Evolutionary conservation across 495 filamentous ascomycete genomes (phyloP), one percentile per base, ranked within the genome.

Genomic region (Penicillium diatomitis): DNA sequence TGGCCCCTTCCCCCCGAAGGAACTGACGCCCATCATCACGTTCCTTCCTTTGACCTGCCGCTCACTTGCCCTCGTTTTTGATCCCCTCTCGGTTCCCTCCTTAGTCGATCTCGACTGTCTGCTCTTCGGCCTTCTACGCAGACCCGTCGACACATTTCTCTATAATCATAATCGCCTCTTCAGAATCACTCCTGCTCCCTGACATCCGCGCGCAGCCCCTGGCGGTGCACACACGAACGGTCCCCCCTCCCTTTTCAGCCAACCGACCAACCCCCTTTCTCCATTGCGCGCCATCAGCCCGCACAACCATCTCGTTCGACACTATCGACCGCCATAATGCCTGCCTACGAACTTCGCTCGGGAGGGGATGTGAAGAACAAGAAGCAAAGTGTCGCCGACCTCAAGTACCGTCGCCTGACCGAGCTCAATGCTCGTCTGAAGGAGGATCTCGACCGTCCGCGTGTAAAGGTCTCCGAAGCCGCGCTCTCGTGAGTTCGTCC

Each of bases 331-430:
- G 8, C 41, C 58, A 77, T 63, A 44, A 76, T 77, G 67, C 58
- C 74, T 45, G 55, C 71, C 41, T 80, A 79, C 63, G 77, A 79
- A 64, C 69, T 80, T 53, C 74, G 77, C 63, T 69, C 76, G 8
- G 76, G 75, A 31, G 76, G 75, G 47, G 75, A 79, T 65, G 85
- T 90, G 62, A 92, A 85, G 78, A 94, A 90, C 74, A 96, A 94
- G 80, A 96, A 96, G 77, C 94, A 98, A 70, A 94, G 88, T 68
- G 96, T 97, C 82, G 94, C 92, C 43, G 92, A 97, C 70, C 80
- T 97, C 48, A 98, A 97, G 75, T 81, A 96, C 56, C 86, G 92
- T 54, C 86, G 94, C 39, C 76, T 98, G 68, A 96, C 88, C 42
- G 92, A 98, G 72, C 80, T 98, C 65, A 98, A 97, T 76, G 83